Percentiles rank a stretch among this genome's conserved stretches.
Conservation (phyloP, 768 basidiomycete species). For the Amyloporia xantha region DNA sequence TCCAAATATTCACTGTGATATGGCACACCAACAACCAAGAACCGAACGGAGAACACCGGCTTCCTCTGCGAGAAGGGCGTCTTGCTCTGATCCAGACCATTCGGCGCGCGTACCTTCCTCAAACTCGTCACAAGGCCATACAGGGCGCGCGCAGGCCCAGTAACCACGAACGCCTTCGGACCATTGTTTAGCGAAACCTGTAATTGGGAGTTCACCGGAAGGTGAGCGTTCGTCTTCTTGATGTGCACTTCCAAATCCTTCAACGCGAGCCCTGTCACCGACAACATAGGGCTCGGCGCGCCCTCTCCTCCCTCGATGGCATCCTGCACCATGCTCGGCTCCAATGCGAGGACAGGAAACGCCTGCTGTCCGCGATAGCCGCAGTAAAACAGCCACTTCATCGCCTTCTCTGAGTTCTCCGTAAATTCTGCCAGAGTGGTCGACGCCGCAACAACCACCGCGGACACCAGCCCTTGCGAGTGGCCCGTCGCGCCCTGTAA, state of each 20-base stretch:
- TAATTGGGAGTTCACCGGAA: constrained; percentile 72
- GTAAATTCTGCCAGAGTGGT: constrained; percentile 67
- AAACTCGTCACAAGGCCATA: constrained; percentile 91
- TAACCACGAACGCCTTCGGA: constrained; percentile 84
- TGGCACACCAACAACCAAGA: constrained; percentile 92
- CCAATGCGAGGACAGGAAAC: constrained; percentile 88
- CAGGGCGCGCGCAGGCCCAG: constrained; percentile 85
- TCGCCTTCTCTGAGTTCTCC: constrained; percentile 71
- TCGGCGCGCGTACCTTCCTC: constrained; percentile 83
- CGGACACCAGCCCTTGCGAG: constrained; percentile 94
- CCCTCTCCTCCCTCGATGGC: constrained; percentile 92
- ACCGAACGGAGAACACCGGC: constrained; percentile 86
- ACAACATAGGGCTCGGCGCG: constrained; percentile 87
- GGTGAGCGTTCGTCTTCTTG: constrained; percentile 79
- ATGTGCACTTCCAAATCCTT: constrained; percentile 79
- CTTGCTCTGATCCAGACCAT: constrained; percentile 90
- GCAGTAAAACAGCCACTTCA: constrained; percentile 90
- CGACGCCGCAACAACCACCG: constrained; percentile 82
- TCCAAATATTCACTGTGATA: constrained; percentile 88
- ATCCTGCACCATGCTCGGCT: constrained; percentile 83
- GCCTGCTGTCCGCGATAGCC: constrained; percentile 90
- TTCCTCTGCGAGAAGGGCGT: constrained; percentile 91
- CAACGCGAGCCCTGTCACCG: constrained; percentile 74
- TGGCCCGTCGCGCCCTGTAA: constrained; percentile 91
- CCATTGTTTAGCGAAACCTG: constrained; percentile 91